Percentiles rank a stretch among this genome's conserved stretches.
Evolutionary conservation across 805 yeast species (phyloP).

Genomic region (Candida insectalens): DNA sequence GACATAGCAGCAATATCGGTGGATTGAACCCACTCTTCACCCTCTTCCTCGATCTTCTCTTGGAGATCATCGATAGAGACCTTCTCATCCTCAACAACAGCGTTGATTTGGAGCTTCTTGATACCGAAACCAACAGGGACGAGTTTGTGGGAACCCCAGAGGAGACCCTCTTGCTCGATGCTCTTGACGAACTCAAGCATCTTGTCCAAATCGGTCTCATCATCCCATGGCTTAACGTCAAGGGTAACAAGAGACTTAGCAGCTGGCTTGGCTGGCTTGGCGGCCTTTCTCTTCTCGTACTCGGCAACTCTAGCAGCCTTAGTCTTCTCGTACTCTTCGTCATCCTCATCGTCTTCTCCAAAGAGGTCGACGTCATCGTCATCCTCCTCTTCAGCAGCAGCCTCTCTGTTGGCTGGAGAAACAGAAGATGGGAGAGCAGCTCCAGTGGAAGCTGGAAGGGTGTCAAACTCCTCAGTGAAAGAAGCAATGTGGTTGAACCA

Average conservation of each 20-base stretch:
- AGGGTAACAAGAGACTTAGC: constrained; percentile 95
- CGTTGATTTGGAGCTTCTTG: constrained; percentile 97
- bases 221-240: constrained; percentile 99
- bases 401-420: constrained; percentile 35
- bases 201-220: constrained; percentile 92
- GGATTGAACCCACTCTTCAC: constrained; percentile 99
- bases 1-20: constrained; percentile 98
- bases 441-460: constrained; percentile 71
- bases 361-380: constrained; percentile 89
- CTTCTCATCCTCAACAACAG: constrained; percentile 95
- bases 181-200: constrained; percentile 79
- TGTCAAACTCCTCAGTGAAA: constrained; percentile 72
- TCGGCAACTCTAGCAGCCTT: constrained; percentile 97
- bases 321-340: constrained; percentile 93
- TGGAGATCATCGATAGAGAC: constrained; percentile 90
- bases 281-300: constrained; percentile 95
- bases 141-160: constrained; percentile 97
- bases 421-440: constrained; percentile 21
- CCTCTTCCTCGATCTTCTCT: constrained; percentile 66
- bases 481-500: constrained; percentile 99
- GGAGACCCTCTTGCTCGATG: constrained; percentile 84
- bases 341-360: constrained; percentile 81
- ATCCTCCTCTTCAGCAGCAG: constrained; percentile 63
- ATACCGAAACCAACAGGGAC: constrained; percentile 99
- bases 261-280: constrained; percentile 96